These are phyloP conservation scores for Coprinopsis marcescibilis DNA, from an alignment of 768 basidiomycete genomes.

Conservation along the genomic window DNA sequence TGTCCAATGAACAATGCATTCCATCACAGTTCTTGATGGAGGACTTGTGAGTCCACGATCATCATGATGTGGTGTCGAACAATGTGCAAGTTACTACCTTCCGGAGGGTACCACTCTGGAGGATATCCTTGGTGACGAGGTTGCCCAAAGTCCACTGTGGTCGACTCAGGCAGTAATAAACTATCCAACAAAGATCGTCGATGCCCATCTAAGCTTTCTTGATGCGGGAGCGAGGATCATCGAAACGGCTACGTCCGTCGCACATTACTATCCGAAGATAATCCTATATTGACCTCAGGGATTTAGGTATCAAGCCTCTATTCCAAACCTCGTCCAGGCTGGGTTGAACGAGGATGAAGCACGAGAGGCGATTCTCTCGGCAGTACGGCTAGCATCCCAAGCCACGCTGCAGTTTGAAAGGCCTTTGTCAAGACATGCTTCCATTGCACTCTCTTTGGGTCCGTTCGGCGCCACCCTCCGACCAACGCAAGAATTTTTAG, in stretches of 20 bases:
- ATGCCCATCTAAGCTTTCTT: slow-evolving; percentile 58
- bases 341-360: slow-evolving; percentile 43
- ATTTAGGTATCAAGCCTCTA: slow-evolving; percentile 62
- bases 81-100: neutral
- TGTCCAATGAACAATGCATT: neutral
- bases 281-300: neutral
- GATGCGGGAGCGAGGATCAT: slow-evolving; percentile 62
- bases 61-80: neutral
- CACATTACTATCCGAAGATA: neutral
- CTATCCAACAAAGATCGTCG: slow-evolving; percentile 47
- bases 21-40: slow-evolving; percentile 33
- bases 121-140: slow-evolving; percentile 38
- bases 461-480: slow-evolving; percentile 64
- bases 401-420: slow-evolving; percentile 28
- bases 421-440: slow-evolving; percentile 19
- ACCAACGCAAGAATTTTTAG: slow-evolving; percentile 69
- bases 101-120: slow-evolving; percentile 60
- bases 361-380: slow-evolving; percentile 41
- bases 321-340: slow-evolving; percentile 44
- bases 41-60: slow-evolving; percentile 35
- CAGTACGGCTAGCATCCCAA: slow-evolving; percentile 45
- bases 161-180: slow-evolving; percentile 56
- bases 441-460: slow-evolving; percentile 52
- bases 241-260: slow-evolving; percentile 58
- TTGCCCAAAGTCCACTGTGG: slow-evolving; percentile 60